These are phyloP conservation scores for Fistulifera pelliculosa DNA, from an alignment of 108 stramenopile species.

Conservation along the genomic window DNA sequence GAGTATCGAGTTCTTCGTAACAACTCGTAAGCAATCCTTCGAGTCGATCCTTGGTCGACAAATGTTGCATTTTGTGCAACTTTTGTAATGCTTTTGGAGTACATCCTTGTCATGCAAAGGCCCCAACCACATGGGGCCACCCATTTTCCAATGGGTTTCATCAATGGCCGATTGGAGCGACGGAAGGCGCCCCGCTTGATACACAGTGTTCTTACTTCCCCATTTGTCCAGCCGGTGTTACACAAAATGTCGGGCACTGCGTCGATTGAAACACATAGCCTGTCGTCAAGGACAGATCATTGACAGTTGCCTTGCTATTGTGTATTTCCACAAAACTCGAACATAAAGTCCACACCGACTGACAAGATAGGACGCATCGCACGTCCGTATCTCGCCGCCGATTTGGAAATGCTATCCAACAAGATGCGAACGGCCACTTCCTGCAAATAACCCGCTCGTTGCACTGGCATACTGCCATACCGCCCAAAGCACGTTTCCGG, in stretches of 20 bases:
- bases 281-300: conserved; percentile 71
- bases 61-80: conserved; percentile 38
- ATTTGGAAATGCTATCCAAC: conserved; percentile 70
- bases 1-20: conserved; percentile 92
- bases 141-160: conserved; percentile 84
- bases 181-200: conserved; percentile 41
- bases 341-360: conserved; percentile 95
- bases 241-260: conserved; percentile 87
- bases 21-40: conserved; percentile 85
- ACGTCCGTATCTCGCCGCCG: conserved; percentile 85
- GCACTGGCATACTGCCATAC: conserved; percentile 86
- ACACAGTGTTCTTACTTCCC: conserved; percentile 45
- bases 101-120: conserved; percentile 87
- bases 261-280: conserved; percentile 90
- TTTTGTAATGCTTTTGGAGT: conserved; percentile 66
- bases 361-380: conserved; percentile 87
- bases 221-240: conserved; percentile 38
- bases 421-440: conserved; percentile 94
- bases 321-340: conserved; percentile 95
- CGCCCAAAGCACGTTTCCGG: conserved; percentile 91
- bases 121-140: conserved; percentile 93
- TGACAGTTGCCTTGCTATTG: conserved; percentile 82
- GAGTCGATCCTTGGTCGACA: conserved; percentile 54
- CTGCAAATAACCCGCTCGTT: conserved; percentile 79
- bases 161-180: conserved; percentile 41